Conservation (phyloP, 2,329 filamentous ascomycete genomes). For the Cladophialophora carrionii region DNA sequence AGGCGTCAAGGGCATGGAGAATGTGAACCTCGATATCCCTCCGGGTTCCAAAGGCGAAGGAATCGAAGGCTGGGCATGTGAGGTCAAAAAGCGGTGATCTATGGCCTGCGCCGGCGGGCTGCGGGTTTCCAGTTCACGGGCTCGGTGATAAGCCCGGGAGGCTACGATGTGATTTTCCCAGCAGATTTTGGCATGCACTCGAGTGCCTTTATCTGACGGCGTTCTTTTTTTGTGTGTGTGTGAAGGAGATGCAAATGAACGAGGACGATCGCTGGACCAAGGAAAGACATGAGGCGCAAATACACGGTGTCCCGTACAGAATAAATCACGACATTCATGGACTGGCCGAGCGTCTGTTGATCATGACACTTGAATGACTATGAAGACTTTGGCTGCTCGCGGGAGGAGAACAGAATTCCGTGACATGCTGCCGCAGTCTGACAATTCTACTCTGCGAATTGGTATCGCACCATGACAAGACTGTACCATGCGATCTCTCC, state of each 20-base stretch:
- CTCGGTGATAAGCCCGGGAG: neutral
- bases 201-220: neutral
- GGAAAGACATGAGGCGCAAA: conserved; percentile 16
- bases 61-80: conserved; percentile 89
- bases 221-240: neutral
- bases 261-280: conserved; percentile 14
- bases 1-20: conserved; percentile 86
- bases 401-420: neutral
- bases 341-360: neutral
- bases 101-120: neutral
- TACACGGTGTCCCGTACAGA: conserved; percentile 17
- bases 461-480: neutral
- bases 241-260: conserved; percentile 7
- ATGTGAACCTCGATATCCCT: conserved; percentile 71
- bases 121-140: neutral
- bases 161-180: neutral
- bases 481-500: neutral
- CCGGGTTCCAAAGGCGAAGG: conserved; percentile 85
- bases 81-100: conserved; percentile 76
- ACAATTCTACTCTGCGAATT: neutral
- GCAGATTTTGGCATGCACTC: neutral
- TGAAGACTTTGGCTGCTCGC: neutral
- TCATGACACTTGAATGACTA: neutral
- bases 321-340: conserved; percentile 9
- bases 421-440: neutral